Evolutionary conservation across 208 protist species (phyloP).

Genomic region (Phytomonas sp.): DNA sequence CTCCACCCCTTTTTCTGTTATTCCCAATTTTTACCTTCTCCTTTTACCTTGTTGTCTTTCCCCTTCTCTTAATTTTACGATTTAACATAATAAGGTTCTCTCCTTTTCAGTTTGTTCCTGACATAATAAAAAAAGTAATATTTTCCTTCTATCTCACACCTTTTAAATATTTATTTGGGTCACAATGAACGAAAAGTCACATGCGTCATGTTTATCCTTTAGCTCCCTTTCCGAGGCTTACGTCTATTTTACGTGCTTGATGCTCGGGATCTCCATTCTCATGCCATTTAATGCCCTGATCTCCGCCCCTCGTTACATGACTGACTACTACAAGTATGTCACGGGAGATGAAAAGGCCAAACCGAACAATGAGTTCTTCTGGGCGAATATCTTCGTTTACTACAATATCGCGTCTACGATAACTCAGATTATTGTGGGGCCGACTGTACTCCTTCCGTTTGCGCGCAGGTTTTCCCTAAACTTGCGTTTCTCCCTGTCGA

Average conservation of each 20-base stretch:
- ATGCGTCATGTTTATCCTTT: slow-evolving; percentile 22
- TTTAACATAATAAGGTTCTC: slow-evolving; percentile 1
- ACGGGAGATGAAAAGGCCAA: slow-evolving; percentile 32
- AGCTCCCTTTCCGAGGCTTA: slow-evolving; percentile 35
- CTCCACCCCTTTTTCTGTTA: not conserved
- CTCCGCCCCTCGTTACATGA: slow-evolving; percentile 73
- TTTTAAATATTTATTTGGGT: not conserved
- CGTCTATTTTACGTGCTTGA: slow-evolving; percentile 69
- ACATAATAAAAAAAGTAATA: slow-evolving; percentile 1
- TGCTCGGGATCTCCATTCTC: slow-evolving; percentile 78
- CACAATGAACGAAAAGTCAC: slow-evolving; percentile 9
- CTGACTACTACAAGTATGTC: slow-evolving; percentile 79
- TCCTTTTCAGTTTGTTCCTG: not conserved
- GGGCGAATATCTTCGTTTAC: slow-evolving; percentile 71
- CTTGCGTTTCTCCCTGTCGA: slow-evolving; percentile 34
- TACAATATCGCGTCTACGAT: slow-evolving; percentile 68
- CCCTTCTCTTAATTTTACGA: slow-evolving; percentile 14
- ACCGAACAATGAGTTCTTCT: slow-evolving; percentile 39
- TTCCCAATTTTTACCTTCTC: slow-evolving; percentile 8
- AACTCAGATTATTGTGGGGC: slow-evolving; percentile 54
- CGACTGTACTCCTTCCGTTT: slow-evolving; percentile 51
- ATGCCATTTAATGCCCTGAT: slow-evolving; percentile 86
- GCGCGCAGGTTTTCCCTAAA: slow-evolving; percentile 44
- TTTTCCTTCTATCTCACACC: too few species aligned
- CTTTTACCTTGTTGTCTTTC: slow-evolving; percentile 16